Percentiles rank a stretch among this genome's conserved stretches.
Evolutionary conservation across 1,284 basidiomycete species (phyloP).

Genomic region (Megacollybia platyphylla): DNA sequence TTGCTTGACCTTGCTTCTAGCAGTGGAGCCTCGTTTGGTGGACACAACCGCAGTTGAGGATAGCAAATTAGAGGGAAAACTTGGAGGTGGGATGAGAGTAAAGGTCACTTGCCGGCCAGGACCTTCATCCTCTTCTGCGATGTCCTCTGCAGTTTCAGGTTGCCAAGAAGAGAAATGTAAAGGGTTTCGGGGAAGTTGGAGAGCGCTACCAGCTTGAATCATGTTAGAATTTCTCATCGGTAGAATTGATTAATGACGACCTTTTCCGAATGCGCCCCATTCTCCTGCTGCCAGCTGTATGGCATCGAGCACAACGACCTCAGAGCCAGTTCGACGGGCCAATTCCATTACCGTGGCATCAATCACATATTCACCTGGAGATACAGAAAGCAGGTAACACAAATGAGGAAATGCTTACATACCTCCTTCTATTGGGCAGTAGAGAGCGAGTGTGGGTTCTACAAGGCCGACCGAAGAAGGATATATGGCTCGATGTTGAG

Average conservation of each 20-base stretch:
- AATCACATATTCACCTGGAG: constrained; percentile 43
- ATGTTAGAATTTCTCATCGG: constrained; percentile 4
- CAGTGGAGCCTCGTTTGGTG: constrained; percentile 12
- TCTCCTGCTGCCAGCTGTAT: constrained; percentile 74
- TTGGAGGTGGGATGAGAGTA: constrained; percentile 40
- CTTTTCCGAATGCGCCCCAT: constrained; percentile 66
- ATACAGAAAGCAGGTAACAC: neutral
- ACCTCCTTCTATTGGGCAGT: constrained; percentile 73
- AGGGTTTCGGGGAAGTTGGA: constrained; percentile 62
- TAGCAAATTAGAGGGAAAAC: constrained; percentile 23
- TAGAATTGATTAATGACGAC: constrained; percentile 18
- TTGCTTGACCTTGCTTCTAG: constrained; percentile 42
- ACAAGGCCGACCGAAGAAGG: constrained; percentile 32
- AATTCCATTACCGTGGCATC: constrained; percentile 68
- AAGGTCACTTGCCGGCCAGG: constrained; percentile 45
- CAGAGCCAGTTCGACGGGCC: constrained; percentile 57
- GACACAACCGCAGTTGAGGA: constrained; percentile 12
- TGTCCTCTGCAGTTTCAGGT: constrained; percentile 25
- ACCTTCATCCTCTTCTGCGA: constrained; percentile 30
- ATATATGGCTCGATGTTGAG: constrained; percentile 62
- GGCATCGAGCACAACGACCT: constrained; percentile 71
- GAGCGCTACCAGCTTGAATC: constrained; percentile 39
- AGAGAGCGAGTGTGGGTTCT: constrained; percentile 71
- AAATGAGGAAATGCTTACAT: constrained; percentile 4
- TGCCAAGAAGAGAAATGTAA: constrained; percentile 44